phyloP scores from a whole-genome alignment of 768 basidiomycete genomes.

The Collybia mongolica region DNA sequence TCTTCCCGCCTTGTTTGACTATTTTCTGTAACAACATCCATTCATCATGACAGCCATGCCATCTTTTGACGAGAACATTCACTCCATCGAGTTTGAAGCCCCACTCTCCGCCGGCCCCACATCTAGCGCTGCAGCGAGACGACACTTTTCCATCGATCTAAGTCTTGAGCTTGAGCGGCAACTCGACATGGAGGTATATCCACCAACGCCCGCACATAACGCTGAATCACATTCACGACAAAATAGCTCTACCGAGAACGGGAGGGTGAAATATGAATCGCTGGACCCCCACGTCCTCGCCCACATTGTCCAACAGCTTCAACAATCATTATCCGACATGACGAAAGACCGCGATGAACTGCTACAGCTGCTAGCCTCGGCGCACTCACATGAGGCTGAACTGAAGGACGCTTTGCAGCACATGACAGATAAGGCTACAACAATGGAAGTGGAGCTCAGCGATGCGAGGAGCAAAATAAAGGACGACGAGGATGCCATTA shows the following conservation, averaged over 20 bases:
- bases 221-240: conserved; percentile 13
- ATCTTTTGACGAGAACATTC: conserved; percentile 26
- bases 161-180: conserved; percentile 79
- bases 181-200: conserved; percentile 62
- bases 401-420: conserved; percentile 61
- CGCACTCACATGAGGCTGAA: conserved; percentile 55
- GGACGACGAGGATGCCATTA: conserved; percentile 79
- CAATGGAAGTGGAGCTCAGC: conserved; percentile 55
- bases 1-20: conserved; percentile 2
- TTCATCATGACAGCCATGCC: conserved; percentile 21
- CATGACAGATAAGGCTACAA: conserved; percentile 65
- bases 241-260: conserved; percentile 8
- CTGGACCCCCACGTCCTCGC: conserved; percentile 76
- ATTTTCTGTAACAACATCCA: conserved; percentile 4
- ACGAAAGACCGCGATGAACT: conserved; percentile 75
- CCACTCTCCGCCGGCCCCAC: conserved; percentile 25
- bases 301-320: conserved; percentile 73
- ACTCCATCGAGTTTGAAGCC: conserved; percentile 37
- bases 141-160: conserved; percentile 70
- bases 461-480: conserved; percentile 48
- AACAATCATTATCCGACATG: conserved; percentile 59
- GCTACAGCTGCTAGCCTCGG: conserved; percentile 44
- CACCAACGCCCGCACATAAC: conserved; percentile 40
- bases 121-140: conserved; percentile 18
- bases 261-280: conserved; percentile 32